Evolutionary conservation across 2,329 filamentous ascomycete species (phyloP), one percentile per base, ranked within the genome.

Genomic region (Anisogramma anomala): DNA sequence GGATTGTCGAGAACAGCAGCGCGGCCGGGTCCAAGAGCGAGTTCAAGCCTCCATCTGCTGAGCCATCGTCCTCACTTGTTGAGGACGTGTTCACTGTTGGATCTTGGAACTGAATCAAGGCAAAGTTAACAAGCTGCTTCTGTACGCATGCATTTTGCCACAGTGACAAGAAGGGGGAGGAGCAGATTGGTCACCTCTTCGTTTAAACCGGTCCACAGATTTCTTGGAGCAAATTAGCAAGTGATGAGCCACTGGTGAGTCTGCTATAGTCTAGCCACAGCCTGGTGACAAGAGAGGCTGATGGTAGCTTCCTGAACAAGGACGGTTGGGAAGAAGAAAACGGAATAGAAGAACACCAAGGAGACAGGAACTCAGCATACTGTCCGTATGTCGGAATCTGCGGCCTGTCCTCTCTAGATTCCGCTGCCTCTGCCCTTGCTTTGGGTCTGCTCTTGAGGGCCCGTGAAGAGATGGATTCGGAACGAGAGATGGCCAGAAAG

Each of bases 11-110:
- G 27, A 52, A 49, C 14, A 51, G 33, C 15, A 53, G 34, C 1
- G 33, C 63, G 60, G 17, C 71, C 47, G 11, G 66, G 58, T 41
- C 71, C 59, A 48, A 71, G 68, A 1, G 52, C 31, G 42, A 73
- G 61, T 37, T 65, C 58, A 43, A 71, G 57, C 45, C 66, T 53
- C 31, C 58, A 56, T 11, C 74, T 56, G 30, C 37, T 8, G 37
- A 19, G 7, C 13, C 31, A 20, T 45, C 47, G 8, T 49, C 47
- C 11, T 42, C 43, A 18, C 38, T 40, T 6, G 30, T 32, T 6
- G 39, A 43, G 22, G 46, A 48, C 32, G 48, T 48, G 27, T 33
- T 36, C 13, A 40, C 25, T 17, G 27, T 43, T 1, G 48, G 50
- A 9, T 52, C 50, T 39, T 44, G 47, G 31, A 52, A 52, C 46